A percentile compares a stretch with the other conserved stretches of the same genome.
phyloP scores from a whole-genome alignment of 108 stramenopile species.

The Epipyxis sp. region DNA sequence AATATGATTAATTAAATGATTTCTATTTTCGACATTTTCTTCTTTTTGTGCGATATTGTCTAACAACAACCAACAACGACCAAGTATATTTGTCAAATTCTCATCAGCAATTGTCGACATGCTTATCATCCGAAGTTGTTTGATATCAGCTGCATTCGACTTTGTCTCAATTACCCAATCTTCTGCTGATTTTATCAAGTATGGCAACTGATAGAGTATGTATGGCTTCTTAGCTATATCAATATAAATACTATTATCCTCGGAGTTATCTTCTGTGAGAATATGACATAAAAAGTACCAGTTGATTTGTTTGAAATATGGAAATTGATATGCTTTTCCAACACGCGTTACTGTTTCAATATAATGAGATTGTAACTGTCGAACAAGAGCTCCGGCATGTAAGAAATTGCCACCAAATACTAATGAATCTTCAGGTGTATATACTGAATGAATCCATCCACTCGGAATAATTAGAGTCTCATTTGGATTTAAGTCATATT shows the following conservation, averaged over 20 bases:
- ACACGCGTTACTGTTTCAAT: conserved; percentile 7
- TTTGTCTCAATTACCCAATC: neutral
- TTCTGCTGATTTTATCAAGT: neutral
- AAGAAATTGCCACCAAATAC: conserved; percentile 86
- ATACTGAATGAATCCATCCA: conserved; percentile 91
- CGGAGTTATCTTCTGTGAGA: neutral
- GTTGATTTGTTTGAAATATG: conserved; percentile 1
- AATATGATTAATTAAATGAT: too few relatives aligned
- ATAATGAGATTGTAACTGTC: conserved; percentile 7
- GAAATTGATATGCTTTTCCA: neutral
- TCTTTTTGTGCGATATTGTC: too few relatives aligned
- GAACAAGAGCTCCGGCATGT: conserved; percentile 46
- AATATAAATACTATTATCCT: neutral
- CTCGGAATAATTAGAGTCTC: conserved; percentile 79
- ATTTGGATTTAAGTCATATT: conserved; percentile 57
- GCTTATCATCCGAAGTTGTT: neutral
- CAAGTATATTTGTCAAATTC: too few relatives aligned
- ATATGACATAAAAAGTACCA: conserved; percentile 1
- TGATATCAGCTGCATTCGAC: neutral
- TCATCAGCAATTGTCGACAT: too few relatives aligned
- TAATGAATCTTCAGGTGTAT: conserved; percentile 73
- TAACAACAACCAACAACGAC: too few relatives aligned
- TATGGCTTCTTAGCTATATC: neutral
- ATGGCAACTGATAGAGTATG: neutral
- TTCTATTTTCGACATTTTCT: too few relatives aligned